Evolutionary conservation across 1,284 basidiomycete genomes (phyloP), one percentile per base, ranked within the genome.

Genomic region (Fomitopsis palustris): DNA sequence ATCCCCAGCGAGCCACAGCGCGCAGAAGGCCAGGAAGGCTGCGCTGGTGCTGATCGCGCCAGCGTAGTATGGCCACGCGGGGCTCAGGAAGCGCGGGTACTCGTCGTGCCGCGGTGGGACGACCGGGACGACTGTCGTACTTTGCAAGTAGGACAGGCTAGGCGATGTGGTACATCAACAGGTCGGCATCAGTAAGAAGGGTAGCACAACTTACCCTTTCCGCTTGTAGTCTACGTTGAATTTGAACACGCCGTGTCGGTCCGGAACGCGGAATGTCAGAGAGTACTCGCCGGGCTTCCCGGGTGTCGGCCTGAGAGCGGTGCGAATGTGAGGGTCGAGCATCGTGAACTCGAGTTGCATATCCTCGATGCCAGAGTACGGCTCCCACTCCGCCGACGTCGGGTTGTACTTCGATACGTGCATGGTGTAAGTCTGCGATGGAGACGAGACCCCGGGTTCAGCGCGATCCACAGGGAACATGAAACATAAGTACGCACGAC

Each of bases 161-260:
- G 33, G 33, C 4, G 38, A 35, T 31, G 38, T 56, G 37, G 57
- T 31, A 17, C 37, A 37, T 53, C 16, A 54, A 42, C 58, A 56
- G 41, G 49, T 55, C 27, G 19, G 29, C 17, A 21, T 19, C 14
- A n/a, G 19, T 6, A 57, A 47, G 17, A 43, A 25, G 19, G 51
- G 16, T 7, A 47, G 25, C n/a, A 37, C 4, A 14, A 72, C 85
- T 70, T 67, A 93, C 82, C 96, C 96, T 69, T 86, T 87, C 57
- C 96, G 87, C 71, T 92, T 93, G 77, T 94, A 89, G 74, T 96
- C 84, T 47, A 98, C 78, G 27, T 93, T 81, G 72, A 99, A 96
- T 70, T 98, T 98, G 84, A 97, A 99, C 14, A 99, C 97, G 47
- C 97, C 96, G 72, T 99, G 97, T 58, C 95, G 80, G 75, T 98